A percentile compares a stretch with the other conserved stretches of the same genome.
Evolutionary conservation across 169 alveolate species (phyloP).

Genomic region (Sarcocystis neurona): DNA sequence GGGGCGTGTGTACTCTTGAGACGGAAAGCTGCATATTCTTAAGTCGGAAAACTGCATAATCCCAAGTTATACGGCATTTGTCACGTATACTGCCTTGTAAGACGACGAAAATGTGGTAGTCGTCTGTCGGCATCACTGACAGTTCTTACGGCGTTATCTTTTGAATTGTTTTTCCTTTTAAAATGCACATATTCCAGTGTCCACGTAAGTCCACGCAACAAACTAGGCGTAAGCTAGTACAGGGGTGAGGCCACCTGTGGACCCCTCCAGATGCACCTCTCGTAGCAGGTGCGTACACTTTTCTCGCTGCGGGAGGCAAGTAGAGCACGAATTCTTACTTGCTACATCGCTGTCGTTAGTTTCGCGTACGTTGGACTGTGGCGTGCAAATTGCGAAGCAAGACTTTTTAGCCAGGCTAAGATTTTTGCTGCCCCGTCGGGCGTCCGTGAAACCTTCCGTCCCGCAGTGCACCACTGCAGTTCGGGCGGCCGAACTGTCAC

Average conservation of each 20-base stretch:
- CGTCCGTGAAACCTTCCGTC: neutral
- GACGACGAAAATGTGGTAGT: too few relatives aligned
- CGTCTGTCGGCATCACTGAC: too few relatives aligned
- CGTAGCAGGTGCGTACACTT: neutral
- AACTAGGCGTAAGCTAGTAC: neutral
- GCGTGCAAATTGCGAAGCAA: neutral
- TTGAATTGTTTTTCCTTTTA: neutral
- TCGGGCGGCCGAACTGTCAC: too few relatives aligned
- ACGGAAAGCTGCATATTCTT: too few relatives aligned
- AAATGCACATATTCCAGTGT: neutral
- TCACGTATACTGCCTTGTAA: too few relatives aligned
- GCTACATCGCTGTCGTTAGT: slow-evolving; percentile 12
- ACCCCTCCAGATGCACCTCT: neutral
- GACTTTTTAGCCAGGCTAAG: slow-evolving; percentile 29
- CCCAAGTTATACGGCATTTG: too few relatives aligned
- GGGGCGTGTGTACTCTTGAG: too few relatives aligned
- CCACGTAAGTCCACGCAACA: too few relatives aligned
- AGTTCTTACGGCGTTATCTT: too few relatives aligned
- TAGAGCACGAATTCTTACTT: neutral
- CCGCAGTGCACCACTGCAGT: too few relatives aligned
- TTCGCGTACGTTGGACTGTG: neutral
- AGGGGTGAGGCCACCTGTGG: neutral
- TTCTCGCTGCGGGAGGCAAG: neutral
- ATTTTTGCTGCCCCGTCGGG: slow-evolving; percentile 19
- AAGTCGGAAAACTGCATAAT: too few relatives aligned